phyloP scores from a whole-genome alignment of 2,329 filamentous ascomycete genomes.

The Fusarium sp. region DNA sequence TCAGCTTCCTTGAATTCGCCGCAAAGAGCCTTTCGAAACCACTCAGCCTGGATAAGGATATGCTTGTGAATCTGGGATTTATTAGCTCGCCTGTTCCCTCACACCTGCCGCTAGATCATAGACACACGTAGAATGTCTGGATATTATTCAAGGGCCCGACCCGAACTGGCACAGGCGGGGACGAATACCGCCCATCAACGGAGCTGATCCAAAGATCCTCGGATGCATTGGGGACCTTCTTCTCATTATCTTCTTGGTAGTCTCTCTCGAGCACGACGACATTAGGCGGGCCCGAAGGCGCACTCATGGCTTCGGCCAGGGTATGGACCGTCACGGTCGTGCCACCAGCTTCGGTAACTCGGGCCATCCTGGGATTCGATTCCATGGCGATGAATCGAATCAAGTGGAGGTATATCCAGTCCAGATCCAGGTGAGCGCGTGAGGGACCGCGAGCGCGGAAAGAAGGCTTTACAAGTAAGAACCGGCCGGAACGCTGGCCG shows the following conservation, averaged over 20 bases:
- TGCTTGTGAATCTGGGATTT: conserved; percentile 58
- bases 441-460: conserved; percentile 9
- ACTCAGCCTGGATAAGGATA: conserved; percentile 60
- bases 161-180: conserved; percentile 57
- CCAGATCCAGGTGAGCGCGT: conserved; percentile 5
- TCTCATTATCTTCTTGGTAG: conserved; percentile 30
- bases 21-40: conserved; percentile 62
- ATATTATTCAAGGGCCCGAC: conserved; percentile 56
- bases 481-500: conserved; percentile 16
- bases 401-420: background rate
- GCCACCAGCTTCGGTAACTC: conserved; percentile 30
- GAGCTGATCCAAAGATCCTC: conserved; percentile 63
- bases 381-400: conserved; percentile 2
- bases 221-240: conserved; percentile 45
- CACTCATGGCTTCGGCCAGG: conserved; percentile 36
- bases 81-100: conserved; percentile 10
- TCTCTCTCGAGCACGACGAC: conserved; percentile 41
- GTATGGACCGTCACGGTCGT: conserved; percentile 32
- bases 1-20: conserved; percentile 61
- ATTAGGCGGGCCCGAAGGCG: conserved; percentile 30
- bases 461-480: conserved; percentile 26
- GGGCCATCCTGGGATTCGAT: conserved; percentile 32
- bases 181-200: conserved; percentile 62
- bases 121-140: conserved; percentile 55
- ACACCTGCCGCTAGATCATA: background rate